Percentiles rank a stretch among this genome's conserved stretches.
Evolutionary conservation across 345 rosid species (phyloP).

Genomic region (Salix purpurea): DNA sequence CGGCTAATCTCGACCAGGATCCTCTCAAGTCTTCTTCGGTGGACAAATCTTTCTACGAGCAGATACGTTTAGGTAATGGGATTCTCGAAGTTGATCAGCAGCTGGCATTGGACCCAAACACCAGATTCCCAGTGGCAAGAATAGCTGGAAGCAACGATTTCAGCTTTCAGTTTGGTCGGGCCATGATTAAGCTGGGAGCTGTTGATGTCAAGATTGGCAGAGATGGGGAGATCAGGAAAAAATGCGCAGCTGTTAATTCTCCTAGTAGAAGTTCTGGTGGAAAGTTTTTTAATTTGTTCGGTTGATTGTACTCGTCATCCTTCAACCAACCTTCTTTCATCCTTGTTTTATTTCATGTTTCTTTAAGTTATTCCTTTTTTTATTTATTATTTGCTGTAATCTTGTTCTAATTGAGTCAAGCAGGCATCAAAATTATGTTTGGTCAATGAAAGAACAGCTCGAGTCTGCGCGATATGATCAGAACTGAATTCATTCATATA

Average conservation of each 20-base stretch:
- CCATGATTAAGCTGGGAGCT: conserved; percentile 55
- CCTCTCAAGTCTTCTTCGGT: conserved; percentile 25
- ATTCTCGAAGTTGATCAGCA: conserved; percentile 51
- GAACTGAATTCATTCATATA: background rate
- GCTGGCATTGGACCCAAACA: conserved; percentile 32
- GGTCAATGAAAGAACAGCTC: background rate
- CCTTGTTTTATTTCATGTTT: too few relatives aligned
- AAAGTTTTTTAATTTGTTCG: too few relatives aligned
- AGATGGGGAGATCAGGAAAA: conserved; percentile 45
- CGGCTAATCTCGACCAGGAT: conserved; percentile 46
- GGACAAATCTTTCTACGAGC: conserved; percentile 52
- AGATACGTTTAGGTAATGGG: conserved; percentile 30
- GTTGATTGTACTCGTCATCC: too few relatives aligned
- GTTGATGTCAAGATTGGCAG: conserved; percentile 16
- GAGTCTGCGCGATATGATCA: background rate
- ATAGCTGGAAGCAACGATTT: conserved; percentile 36
- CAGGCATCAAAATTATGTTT: background rate
- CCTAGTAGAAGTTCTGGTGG: background rate
- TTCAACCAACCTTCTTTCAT: too few relatives aligned
- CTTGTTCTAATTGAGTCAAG: background rate
- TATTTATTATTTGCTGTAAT: background rate
- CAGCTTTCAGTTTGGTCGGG: conserved; percentile 35
- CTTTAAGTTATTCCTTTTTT: too few relatives aligned
- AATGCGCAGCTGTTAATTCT: conserved; percentile 40
- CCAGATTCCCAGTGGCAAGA: conserved; percentile 22